A percentile compares a stretch with the other conserved stretches of the same genome.
phyloP scores from a whole-genome alignment of 306 rosid genomes.

The Comarum palustre region DNA sequence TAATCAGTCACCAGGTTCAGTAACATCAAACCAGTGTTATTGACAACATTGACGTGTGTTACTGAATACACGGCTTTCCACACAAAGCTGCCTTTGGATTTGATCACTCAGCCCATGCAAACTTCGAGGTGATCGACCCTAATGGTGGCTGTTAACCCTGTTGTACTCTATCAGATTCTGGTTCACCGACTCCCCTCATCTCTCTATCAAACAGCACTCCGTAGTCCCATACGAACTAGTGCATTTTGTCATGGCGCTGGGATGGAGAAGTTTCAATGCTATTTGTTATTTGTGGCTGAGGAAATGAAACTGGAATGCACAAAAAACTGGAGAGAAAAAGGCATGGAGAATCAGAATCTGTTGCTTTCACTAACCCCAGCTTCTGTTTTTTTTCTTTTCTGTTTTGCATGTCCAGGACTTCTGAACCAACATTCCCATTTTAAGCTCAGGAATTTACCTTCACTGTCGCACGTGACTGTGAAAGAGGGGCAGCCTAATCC shows the following conservation, averaged over 20 bases:
- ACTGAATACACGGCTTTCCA: background rate
- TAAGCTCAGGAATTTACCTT: background rate
- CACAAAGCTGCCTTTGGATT: conserved; percentile 3
- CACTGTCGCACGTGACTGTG: background rate
- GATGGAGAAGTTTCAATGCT: conserved; percentile 43
- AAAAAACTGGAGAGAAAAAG: conserved; percentile 26
- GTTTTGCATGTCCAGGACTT: conserved; percentile 32
- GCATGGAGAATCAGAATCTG: conserved; percentile 41
- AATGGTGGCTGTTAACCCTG: background rate
- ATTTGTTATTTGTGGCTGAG: background rate
- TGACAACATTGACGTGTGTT: background rate
- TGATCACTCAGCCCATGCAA: background rate
- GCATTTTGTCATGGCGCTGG: conserved; percentile 40
- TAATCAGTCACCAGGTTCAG: background rate
- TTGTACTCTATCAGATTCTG: background rate
- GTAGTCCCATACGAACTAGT: background rate
- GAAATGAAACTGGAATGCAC: conserved; percentile 33
- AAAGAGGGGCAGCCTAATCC: too few relatives aligned
- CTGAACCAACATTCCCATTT: conserved; percentile 50
- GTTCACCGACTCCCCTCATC: background rate
- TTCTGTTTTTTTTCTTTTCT: conserved; percentile 27
- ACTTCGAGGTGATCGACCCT: background rate
- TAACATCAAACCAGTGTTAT: background rate
- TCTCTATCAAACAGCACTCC: background rate
- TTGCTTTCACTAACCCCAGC: conserved; percentile 32